Percentiles rank a stretch among this genome's conserved stretches.
phyloP scores from a whole-genome alignment of 176 grass and related monocot genomes.

The Carex parvula region DNA sequence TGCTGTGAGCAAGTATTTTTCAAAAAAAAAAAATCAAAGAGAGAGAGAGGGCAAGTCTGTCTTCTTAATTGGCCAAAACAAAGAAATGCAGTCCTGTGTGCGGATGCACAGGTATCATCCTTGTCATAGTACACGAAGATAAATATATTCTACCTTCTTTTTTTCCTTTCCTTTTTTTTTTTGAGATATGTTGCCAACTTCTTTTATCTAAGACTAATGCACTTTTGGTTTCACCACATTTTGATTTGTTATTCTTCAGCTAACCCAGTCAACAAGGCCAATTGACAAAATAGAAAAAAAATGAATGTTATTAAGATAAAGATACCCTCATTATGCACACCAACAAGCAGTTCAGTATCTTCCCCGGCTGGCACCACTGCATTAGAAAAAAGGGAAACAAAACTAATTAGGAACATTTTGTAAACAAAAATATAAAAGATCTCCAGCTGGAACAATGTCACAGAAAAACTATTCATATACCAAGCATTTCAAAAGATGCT shows the following conservation, averaged over 20 bases:
- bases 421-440: not conserved
- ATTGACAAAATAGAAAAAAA: not conserved
- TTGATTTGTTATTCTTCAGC: not conserved
- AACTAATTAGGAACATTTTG: not conserved
- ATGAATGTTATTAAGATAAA: not conserved
- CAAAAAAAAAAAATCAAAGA: not conserved
- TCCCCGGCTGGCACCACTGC: constrained; percentile 86
- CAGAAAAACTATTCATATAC: not conserved
- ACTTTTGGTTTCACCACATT: not conserved
- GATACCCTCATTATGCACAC: constrained; percentile 88
- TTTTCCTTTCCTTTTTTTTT: not conserved
- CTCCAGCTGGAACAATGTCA: not conserved
- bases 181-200: not conserved
- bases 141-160: not conserved
- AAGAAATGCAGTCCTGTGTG: not conserved
- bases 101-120: not conserved
- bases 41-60: not conserved
- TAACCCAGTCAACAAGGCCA: not conserved
- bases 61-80: not conserved
- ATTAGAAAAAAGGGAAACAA: constrained; percentile 21
- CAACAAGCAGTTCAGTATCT: constrained; percentile 82
- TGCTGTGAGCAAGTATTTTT: not conserved
- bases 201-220: not conserved
- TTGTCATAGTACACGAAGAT: not conserved
- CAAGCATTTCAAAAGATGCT: not conserved